phyloP scores from a whole-genome alignment of 2,329 filamentous ascomycete species.

The Hymenoscyphus repandus region DNA sequence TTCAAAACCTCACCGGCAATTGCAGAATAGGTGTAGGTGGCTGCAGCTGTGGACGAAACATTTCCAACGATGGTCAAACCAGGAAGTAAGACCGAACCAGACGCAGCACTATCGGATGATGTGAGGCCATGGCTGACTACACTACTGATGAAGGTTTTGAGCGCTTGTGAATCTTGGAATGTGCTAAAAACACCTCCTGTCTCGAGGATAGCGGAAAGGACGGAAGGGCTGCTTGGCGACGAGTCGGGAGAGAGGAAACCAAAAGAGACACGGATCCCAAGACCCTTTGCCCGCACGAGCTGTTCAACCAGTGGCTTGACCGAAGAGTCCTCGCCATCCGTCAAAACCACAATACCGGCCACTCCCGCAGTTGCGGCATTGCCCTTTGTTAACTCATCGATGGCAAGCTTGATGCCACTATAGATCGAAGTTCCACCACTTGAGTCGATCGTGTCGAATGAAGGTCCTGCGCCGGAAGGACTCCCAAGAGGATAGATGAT shows the following conservation, averaged over 20 bases:
- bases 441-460: constrained; percentile 1
- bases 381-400: constrained; percentile 14
- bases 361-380: constrained; percentile 15
- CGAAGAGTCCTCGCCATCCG: constrained; percentile 19
- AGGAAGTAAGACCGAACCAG: not conserved
- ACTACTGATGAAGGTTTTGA: not conserved
- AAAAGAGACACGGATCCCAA: constrained; percentile 25
- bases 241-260: constrained; percentile 19
- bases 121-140: constrained; percentile 1
- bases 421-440: constrained; percentile 7
- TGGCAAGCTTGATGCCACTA: constrained; percentile 17
- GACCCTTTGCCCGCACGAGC: constrained; percentile 16
- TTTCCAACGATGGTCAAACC: not conserved
- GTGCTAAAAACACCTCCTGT: constrained; percentile 1
- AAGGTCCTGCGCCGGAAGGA: constrained; percentile 8
- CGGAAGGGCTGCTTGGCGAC: constrained; percentile 4
- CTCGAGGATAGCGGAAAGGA: constrained; percentile 1
- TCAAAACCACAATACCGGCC: constrained; percentile 24
- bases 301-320: constrained; percentile 3
- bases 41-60: not conserved
- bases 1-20: constrained; percentile 1
- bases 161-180: not conserved
- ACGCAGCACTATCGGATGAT: not conserved
- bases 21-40: not conserved
- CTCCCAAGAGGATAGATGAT: constrained; percentile 13